phyloP scores from a whole-genome alignment of 805 yeast species.

The Millerozyma acaciae region DNA sequence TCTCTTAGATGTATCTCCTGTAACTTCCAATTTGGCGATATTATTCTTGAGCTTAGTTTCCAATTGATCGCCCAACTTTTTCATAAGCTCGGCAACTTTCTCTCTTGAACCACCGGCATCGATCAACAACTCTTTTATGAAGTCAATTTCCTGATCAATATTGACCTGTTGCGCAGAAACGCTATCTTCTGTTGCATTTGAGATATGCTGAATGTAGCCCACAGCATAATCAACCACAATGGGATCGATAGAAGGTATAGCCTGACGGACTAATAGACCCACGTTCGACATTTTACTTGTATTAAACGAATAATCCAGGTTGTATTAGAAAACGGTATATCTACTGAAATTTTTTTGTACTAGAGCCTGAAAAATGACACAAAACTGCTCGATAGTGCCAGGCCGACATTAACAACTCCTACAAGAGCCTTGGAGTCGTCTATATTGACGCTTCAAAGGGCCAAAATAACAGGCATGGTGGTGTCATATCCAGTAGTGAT shows the following conservation, averaged over 20 bases:
- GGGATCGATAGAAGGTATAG: constrained; percentile 82
- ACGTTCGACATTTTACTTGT: constrained; percentile 34
- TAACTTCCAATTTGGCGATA: constrained; percentile 67
- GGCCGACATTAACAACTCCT: no score
- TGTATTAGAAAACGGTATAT: no score
- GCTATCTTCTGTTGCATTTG: constrained; percentile 74
- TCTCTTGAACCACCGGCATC: constrained; percentile 78
- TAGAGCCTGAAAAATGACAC: no score
- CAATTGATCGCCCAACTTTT: constrained; percentile 45
- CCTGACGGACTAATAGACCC: constrained; percentile 68
- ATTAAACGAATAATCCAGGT: not conserved
- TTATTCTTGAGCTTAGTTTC: constrained; percentile 56
- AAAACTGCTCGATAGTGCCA: no score
- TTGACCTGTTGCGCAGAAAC: constrained; percentile 73
- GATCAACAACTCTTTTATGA: constrained; percentile 58
- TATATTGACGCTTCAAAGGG: no score
- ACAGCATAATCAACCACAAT: constrained; percentile 86
- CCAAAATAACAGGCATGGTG: no score
- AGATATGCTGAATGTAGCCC: constrained; percentile 83
- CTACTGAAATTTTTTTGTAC: no score
- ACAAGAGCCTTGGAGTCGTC: no score
- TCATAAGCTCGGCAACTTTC: constrained; percentile 49
- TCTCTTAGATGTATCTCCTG: constrained; percentile 87
- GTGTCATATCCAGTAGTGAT: no score
- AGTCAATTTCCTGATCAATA: constrained; percentile 62